These are phyloP conservation scores for Cercophora samala DNA, from an alignment of 495 filamentous ascomycete genomes.

Conservation along the genomic window DNA sequence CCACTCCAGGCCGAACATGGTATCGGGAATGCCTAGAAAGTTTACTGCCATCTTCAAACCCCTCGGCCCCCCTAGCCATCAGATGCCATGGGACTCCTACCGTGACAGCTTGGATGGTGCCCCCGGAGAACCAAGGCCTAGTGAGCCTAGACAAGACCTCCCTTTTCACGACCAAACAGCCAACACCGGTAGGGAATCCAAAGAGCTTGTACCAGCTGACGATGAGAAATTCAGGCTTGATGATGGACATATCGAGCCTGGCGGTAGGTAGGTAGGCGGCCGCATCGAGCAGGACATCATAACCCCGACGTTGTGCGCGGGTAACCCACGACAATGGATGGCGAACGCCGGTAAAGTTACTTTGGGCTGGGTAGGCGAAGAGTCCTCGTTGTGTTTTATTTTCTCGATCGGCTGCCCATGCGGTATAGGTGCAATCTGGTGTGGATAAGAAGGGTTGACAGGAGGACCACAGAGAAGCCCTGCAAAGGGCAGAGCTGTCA, in stretches of 20 bases:
- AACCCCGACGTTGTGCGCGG: constrained; percentile 40
- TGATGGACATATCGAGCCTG: constrained; percentile 49
- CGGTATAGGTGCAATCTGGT: no score
- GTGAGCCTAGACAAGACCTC: constrained; percentile 40
- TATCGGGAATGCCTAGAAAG: constrained; percentile 56
- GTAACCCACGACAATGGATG: constrained; percentile 52
- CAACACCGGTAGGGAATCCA: constrained; percentile 58
- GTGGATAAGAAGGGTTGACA: neutral
- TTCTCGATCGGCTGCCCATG: neutral
- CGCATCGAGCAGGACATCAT: constrained; percentile 56
- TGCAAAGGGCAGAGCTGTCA: neutral
- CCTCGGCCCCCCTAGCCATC: constrained; percentile 37
- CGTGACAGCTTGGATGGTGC: constrained; percentile 55
- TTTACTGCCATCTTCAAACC: constrained; percentile 62
- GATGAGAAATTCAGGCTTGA: constrained; percentile 54
- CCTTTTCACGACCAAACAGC: constrained; percentile 53
- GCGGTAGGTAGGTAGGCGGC: constrained; percentile 56
- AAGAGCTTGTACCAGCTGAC: constrained; percentile 65
- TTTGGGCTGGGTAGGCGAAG: constrained; percentile 64
- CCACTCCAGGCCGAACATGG: constrained; percentile 50
- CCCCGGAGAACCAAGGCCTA: constrained; percentile 59
- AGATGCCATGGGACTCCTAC: constrained; percentile 52
- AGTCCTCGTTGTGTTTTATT: constrained; percentile 31
- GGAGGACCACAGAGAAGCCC: neutral
- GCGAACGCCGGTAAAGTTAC: constrained; percentile 60